Conservation (phyloP, 2,329 filamentous ascomycete genomes). For the Cercospora beticola region DNA sequence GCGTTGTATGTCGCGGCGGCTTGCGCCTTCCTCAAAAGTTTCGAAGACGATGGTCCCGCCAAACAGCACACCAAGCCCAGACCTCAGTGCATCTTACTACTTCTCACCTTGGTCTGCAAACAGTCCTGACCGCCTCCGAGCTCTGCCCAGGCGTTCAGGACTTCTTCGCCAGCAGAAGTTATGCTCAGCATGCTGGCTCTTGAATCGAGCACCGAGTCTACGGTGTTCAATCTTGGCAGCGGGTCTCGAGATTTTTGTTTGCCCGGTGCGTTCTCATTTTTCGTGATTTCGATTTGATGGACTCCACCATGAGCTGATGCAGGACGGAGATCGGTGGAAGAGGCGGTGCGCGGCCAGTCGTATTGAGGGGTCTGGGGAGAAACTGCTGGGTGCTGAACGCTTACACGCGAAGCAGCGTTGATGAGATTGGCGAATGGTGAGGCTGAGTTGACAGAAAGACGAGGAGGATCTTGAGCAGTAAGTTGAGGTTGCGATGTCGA, state of each 20-base stretch:
- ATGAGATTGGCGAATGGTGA: constrained; percentile 19
- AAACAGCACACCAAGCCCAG: not conserved
- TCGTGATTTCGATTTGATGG: constrained; percentile 11
- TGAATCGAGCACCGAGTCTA: constrained; percentile 15
- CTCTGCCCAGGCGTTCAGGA: constrained; percentile 49
- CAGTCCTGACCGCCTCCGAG: constrained; percentile 40
- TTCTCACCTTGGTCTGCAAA: constrained; percentile 13
- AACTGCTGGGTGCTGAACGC: not conserved
- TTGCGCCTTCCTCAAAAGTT: not conserved
- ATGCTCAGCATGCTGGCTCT: constrained; percentile 29
- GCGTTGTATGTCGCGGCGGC: not conserved
- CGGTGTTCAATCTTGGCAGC: constrained; percentile 18
- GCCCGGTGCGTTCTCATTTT: constrained; percentile 2
- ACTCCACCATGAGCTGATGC: constrained; percentile 6
- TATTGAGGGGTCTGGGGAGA: not conserved
- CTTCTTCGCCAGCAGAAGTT: constrained; percentile 48
- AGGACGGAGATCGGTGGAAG: not conserved
- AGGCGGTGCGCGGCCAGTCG: not conserved
- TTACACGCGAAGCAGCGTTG: constrained; percentile 7
- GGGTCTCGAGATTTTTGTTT: not conserved
- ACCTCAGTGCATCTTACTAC: not conserved
- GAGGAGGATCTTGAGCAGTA: not conserved
- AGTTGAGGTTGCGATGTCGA: not conserved
- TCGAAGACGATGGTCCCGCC: not conserved
- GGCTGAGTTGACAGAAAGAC: not conserved